Evolutionary conservation across 208 protist species (phyloP), one percentile per base, ranked within the genome.

Genomic region (Wallacemonas collosoma): DNA sequence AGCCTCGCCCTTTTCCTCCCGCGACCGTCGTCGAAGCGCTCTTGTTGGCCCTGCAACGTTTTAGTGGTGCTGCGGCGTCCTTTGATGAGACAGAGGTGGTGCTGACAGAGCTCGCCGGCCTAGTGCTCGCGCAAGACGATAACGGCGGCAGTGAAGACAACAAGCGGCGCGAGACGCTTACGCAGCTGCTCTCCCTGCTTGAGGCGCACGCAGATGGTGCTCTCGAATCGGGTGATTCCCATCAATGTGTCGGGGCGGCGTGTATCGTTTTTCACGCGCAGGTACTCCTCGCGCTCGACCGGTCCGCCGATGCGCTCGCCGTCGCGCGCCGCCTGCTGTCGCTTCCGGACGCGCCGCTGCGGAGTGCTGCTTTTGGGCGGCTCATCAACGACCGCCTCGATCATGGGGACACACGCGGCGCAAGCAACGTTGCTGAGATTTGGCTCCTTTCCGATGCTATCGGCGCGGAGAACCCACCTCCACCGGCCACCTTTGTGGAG

Each of bases 81-180:
- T 3, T 50, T 0, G 70, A 74, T 45, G 74, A 79, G 55, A n/a
- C 8, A 2, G 74, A 79, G 45, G 55, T 12, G 12, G 38, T 73
- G 4, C 50, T 73, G 39, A 63, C 51, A 14, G 41, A 58, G 41
- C 56, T 77, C 6, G 66, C 56, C 38, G 6, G 15, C 14, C 26
- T 26, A 0, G 26, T 26, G 26, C 11, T 71, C 4, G n/a, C 48
- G 1, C 36, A 73, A 41, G 7, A n/a, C 60, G 43, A 8, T 15
- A 0, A 48, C 12, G 60, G 47, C 43, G 43, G 6, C 11, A 5
- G 15, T 26, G 36, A 15, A 41, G 40, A 17, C 17, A 7, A 58
- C 54, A 17, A 26, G 54, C 15, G 6, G 15, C 6, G 35, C 54
- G 56, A 62, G 26, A 7, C 14, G 56, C 56, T 62, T n/a, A 3